A percentile compares a stretch with the other conserved stretches of the same genome.
Evolutionary conservation across 345 rosid species (phyloP).

Genomic region (Limnanthes douglasii): DNA sequence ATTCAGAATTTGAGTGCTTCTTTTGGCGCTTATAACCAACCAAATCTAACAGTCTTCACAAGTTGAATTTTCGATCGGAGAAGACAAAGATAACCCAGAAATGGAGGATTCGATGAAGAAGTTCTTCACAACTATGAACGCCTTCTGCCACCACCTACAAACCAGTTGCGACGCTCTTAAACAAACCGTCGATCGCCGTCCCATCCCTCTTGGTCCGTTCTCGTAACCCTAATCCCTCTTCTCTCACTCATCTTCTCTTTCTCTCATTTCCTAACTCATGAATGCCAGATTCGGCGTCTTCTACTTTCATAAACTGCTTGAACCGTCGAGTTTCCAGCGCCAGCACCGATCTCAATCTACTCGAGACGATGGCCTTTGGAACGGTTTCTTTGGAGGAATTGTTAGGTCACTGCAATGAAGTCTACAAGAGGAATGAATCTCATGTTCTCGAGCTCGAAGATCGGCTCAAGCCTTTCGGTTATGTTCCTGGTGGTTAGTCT

Average conservation of each 20-base stretch:
- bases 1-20: no score
- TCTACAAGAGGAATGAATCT: conserved; percentile 35
- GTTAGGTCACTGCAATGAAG: conserved; percentile 63
- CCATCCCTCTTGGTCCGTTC: conserved; percentile 51
- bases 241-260: neutral
- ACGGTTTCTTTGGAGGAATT: conserved; percentile 81
- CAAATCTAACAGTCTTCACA: no score
- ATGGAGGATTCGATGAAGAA: conserved; percentile 45
- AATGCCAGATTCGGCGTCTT: conserved; percentile 68
- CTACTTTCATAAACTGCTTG: conserved; percentile 54
- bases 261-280: neutral
- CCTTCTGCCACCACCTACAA: conserved; percentile 59
- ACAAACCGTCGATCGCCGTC: conserved; percentile 61
- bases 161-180: conserved; percentile 62
- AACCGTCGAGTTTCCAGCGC: conserved; percentile 48
- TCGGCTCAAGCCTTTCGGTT: conserved; percentile 27
- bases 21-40: no score
- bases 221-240: neutral
- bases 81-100: no score
- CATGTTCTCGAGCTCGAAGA: conserved; percentile 30
- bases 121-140: conserved; percentile 31
- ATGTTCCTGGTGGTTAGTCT: conserved; percentile 33
- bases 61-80: no score
- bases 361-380: conserved; percentile 66
- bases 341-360: conserved; percentile 36